Percentiles rank a stretch among this genome's conserved stretches.
Conservation (phyloP, 306 rosid species). For the Citrullus colocynthis region DNA sequence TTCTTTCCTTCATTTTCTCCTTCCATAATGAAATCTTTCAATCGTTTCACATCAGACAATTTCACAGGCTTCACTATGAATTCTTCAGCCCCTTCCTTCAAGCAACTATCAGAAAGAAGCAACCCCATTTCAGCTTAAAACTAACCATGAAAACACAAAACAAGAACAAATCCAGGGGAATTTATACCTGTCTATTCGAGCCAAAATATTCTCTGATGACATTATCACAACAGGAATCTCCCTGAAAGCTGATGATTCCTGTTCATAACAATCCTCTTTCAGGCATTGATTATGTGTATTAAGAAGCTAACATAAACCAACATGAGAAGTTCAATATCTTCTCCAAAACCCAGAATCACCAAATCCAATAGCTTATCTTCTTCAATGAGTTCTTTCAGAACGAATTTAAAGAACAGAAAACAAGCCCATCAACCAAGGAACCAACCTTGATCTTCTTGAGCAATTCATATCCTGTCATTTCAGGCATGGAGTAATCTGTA, state of each 20-base stretch:
- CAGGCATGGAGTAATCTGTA: conserved; percentile 98
- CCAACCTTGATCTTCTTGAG: conserved; percentile 87
- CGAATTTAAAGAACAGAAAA: neutral
- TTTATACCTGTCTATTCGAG: conserved; percentile 76
- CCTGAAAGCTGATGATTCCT: conserved; percentile 78
- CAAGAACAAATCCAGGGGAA: neutral
- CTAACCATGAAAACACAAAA: neutral
- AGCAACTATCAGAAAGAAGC: conserved; percentile 37
- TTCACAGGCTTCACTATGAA: conserved; percentile 80
- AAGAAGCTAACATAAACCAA: neutral
- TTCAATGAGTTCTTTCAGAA: no score
- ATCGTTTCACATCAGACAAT: conserved; percentile 67
- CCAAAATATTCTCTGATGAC: conserved; percentile 83
- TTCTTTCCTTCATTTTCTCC: conserved; percentile 31
- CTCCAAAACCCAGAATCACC: neutral
- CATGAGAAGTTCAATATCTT: neutral
- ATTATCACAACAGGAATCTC: conserved; percentile 92
- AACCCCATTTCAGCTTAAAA: neutral
- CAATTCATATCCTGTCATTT: conserved; percentile 91
- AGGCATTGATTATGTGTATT: neutral
- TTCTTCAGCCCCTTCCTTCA: conserved; percentile 98
- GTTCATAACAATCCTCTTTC: conserved; percentile 15
- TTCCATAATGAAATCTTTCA: conserved; percentile 47
- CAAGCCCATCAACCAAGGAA: neutral
- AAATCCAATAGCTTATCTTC: neutral